Base-by-base conservation (phyloP, 2,329 filamentous ascomycete species). In the Aspergillus tubingensis region DNA sequence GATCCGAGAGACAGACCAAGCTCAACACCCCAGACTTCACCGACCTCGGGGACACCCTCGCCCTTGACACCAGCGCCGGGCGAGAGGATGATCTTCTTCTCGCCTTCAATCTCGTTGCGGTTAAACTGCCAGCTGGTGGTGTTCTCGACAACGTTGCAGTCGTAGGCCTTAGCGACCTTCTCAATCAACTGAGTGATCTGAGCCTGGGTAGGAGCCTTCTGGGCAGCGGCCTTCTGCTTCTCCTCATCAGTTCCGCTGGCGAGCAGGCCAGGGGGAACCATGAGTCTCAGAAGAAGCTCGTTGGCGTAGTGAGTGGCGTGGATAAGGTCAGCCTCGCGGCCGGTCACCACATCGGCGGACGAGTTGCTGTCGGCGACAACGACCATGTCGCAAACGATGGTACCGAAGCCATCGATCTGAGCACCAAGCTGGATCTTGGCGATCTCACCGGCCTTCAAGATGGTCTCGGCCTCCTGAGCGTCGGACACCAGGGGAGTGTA, bases 401-500 rank as follows among this genome's bases (percentile, higher is more conserved):
- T 91, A 70, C 92, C 92, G 74, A 98, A 96, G 57, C 95, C 95
- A 81, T 98, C 92, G 66, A 99, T 97, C 82, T 99, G 95, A 55
- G 95, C 95, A 74, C 95, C 95, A n/a, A 99, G 87, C 82, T 99
- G 95, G 77, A 99, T 95, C 87, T 99, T 99, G 81, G 96, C 86
- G 63, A 91, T 81, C 82, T 99, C 95, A 64, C 88, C 90, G 54
- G 89, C 85, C 82, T 96, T 91, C 70, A 99, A 85, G 72, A 88
- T 87, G 52, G 85, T 83, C 60, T 85, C 86, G 63, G 94, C 91
- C 83, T 99, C 95, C 76, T 89, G 87, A 77, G 89, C 83, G 74
- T 99, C 95, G 66, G 92, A 88, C 68, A 87, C 88, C 70, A 99
- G 84, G 54, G 95, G 95, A 50, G 95, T 99, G 83, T 97, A 98